Conservation (phyloP, 2,329 filamentous ascomycete genomes). For the Xylaria sp. region DNA sequence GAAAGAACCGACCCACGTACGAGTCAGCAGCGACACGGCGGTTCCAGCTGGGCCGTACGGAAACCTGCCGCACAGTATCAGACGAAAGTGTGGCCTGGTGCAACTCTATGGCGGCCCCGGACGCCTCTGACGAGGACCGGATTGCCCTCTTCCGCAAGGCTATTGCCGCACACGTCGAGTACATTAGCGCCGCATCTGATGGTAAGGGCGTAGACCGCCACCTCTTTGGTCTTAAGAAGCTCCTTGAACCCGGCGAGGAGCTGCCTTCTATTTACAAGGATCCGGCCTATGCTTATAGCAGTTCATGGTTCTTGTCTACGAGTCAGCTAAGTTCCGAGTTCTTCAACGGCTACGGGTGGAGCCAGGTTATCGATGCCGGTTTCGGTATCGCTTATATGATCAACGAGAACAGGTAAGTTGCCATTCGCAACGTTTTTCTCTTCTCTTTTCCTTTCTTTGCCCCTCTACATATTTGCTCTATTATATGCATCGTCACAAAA, state of each 20-base stretch:
- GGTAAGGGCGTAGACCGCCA: slow-evolving; percentile 96
- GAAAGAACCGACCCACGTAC: slow-evolving; percentile 96
- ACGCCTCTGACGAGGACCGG: slow-evolving; percentile 70
- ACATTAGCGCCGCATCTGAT: slow-evolving; percentile 88
- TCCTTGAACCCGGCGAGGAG: slow-evolving; percentile 82
- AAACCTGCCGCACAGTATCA: slow-evolving; percentile 92
- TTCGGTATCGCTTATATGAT: slow-evolving; percentile 99
- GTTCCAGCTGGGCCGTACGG: slow-evolving; percentile 95
- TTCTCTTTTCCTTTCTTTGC: background rate
- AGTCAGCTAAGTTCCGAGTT: slow-evolving; percentile 94
- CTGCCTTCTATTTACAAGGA: slow-evolving; percentile 87
- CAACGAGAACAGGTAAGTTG: slow-evolving; percentile 87
- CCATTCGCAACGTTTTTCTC: background rate
- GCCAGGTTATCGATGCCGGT: slow-evolving; percentile 93
- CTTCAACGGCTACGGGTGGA: slow-evolving; percentile 99
- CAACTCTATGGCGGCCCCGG: slow-evolving; percentile 80
- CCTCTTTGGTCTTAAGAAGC: slow-evolving; percentile 95
- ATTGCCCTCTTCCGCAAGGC: slow-evolving; percentile 84
- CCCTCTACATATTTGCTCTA: background rate
- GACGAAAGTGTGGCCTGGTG: slow-evolving; percentile 94
- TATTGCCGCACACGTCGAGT: slow-evolving; percentile 84
- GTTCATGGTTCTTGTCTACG: slow-evolving; percentile 88
- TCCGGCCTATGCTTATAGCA: slow-evolving; percentile 83
- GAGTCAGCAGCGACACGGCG: slow-evolving; percentile 94
- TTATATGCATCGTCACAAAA: background rate